Conservation (phyloP, 1,284 basidiomycete genomes). For the Exobasidium rhododendri region DNA sequence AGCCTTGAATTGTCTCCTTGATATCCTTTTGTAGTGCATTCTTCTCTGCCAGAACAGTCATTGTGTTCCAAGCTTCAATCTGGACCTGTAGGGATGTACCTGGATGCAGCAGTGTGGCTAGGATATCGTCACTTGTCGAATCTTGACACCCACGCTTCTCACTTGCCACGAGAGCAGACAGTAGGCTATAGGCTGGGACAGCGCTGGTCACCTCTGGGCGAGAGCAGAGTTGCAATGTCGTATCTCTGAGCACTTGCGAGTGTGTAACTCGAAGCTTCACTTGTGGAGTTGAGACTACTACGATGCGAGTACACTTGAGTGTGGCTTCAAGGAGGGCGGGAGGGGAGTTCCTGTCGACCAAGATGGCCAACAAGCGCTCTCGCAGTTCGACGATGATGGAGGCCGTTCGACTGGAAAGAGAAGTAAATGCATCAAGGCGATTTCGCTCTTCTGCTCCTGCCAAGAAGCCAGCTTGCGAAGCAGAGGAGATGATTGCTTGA, state of each 20-base stretch:
- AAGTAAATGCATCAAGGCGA: conserved; percentile 1
- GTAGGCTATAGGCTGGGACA: conserved; percentile 2
- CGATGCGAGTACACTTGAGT: not conserved
- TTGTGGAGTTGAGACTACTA: not conserved
- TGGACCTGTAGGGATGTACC: not conserved
- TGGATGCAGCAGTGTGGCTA: not conserved
- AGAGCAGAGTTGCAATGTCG: conserved; percentile 4
- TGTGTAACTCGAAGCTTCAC: conserved; percentile 4
- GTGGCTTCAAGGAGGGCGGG: not conserved
- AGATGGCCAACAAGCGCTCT: not conserved
- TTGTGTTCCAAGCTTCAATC: not conserved
- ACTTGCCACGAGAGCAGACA: not conserved
- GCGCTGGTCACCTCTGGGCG: not conserved
- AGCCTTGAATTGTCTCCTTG: not conserved
- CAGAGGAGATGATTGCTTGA: not conserved
- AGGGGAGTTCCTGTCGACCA: not conserved
- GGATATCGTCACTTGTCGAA: not conserved
- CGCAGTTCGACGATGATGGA: not conserved
- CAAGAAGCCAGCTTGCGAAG: not conserved
- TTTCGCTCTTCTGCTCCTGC: not conserved
- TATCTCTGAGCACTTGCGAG: not conserved
- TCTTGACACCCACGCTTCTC: not conserved
- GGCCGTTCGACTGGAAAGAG: conserved; percentile 6
- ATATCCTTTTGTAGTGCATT: not conserved
- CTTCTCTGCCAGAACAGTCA: not conserved